Base-by-base conservation (phyloP, 1,284 basidiomycete species). In the Mycena citricolor region DNA sequence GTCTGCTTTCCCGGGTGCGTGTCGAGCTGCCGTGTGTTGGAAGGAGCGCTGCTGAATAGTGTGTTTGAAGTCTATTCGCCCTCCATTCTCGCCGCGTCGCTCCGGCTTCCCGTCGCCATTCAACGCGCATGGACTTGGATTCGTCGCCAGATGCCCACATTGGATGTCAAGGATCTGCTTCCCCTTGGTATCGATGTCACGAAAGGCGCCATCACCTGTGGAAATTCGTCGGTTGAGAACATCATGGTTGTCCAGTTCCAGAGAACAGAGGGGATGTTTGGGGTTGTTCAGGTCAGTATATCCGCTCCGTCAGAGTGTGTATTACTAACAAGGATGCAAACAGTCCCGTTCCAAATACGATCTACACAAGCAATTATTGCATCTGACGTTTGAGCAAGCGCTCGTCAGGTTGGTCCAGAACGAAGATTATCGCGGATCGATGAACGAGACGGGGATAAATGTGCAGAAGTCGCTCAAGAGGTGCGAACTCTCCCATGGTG, bases 161-260 rank as follows among this genome's bases (percentile, higher is more conserved):
- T 90, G 21, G 82, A 91, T 58, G 77, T 80, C 20, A 86, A 84
- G 54, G 87, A 92, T 57, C 65, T 92, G 11, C 67, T 95, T 7
- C 93, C 93, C 1, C 62, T 94, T 44, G 88, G 90, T 26, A 71
- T 95, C 37, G 76, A 81, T 45, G 72, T 86, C 12, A 70, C 71
- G 14, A 88, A 83, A 39, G 89, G 90, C 13, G 84, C 84, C 10
- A 79, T 97, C 32, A 78, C 88, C 8, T 76, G 85, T 25, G 93
- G 93, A 7, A 95, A 93, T 63, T 68, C 79, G 17, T 89, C 92
- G 0, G 94, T 90, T 0, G 85, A 88, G 1, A 85, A 74, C 56
- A 68, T 95, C 11, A 71, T 94, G 20, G 81, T 94, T 14, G 78
- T 80, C 1, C 88, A 91, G 59, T 93, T 93, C 54, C 70, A 78